These are phyloP conservation scores for Dryas drummondii DNA, from an alignment of 306 rosid species.

Conservation along the genomic window DNA sequence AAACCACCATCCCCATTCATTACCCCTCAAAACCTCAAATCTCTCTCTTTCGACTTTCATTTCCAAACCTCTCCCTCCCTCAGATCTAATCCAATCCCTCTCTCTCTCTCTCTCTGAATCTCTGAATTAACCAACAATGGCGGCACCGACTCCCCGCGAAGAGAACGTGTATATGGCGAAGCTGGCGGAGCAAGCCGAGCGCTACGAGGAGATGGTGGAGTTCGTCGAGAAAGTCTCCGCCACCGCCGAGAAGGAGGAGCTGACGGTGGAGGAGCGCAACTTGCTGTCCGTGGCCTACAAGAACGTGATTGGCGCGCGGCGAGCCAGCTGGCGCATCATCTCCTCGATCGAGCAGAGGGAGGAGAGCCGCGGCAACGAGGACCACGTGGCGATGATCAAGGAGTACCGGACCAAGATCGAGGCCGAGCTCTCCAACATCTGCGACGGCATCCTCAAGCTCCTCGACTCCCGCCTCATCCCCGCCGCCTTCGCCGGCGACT, in stretches of 20 bases:
- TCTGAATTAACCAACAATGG: conserved; percentile 49
- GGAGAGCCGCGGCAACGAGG: conserved; percentile 99
- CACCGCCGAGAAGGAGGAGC: conserved; percentile 79
- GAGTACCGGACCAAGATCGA: conserved; percentile 98
- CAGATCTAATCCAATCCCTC: conserved; percentile 17
- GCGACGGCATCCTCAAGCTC: conserved; percentile 94
- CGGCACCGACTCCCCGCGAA: conserved; percentile 79
- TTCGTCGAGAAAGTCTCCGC: conserved; percentile 98
- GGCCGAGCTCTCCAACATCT: conserved; percentile 81
- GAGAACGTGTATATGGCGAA: conserved; percentile 97
- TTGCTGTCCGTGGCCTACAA: conserved; percentile 95
- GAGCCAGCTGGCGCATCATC: conserved; percentile 95
- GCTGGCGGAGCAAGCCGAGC: conserved; percentile 99
- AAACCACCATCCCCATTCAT: conserved; percentile 2
- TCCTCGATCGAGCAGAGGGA: conserved; percentile 99
- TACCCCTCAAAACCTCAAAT: conserved; percentile 29
- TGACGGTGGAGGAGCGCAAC: conserved; percentile 90
- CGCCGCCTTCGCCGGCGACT: conserved; percentile 80
- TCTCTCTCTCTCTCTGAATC: conserved; percentile 14
- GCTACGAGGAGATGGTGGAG: conserved; percentile 99
- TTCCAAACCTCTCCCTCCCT: conserved; percentile 7
- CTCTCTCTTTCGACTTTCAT: conserved; percentile 32
- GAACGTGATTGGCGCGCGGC: conserved; percentile 91
- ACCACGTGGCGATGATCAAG: conserved; percentile 79
- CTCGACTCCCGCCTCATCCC: conserved; percentile 96